phyloP scores from a whole-genome alignment of 768 basidiomycete species.

The Russula sp. region DNA sequence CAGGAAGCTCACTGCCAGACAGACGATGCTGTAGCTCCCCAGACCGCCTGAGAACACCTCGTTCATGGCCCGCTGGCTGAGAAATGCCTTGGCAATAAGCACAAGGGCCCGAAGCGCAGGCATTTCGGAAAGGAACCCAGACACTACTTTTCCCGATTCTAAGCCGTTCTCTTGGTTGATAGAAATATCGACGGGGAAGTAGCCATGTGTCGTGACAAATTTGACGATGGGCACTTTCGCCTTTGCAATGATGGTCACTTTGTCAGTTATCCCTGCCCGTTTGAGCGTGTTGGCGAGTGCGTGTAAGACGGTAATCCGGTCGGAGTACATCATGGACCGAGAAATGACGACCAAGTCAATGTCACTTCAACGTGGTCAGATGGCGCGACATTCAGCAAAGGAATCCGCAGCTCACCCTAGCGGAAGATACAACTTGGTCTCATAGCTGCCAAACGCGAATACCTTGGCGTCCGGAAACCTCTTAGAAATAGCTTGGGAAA shows the following conservation, averaged over 20 bases:
- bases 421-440: slow-evolving; percentile 91
- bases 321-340: slow-evolving; percentile 59
- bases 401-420: slow-evolving; percentile 54
- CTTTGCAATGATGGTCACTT: slow-evolving; percentile 83
- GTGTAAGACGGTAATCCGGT: slow-evolving; percentile 63
- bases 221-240: slow-evolving; percentile 97
- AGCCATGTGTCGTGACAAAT: slow-evolving; percentile 75
- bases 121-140: slow-evolving; percentile 66
- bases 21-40: slow-evolving; percentile 92
- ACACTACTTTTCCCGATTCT: slow-evolving; percentile 69
- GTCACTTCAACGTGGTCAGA: slow-evolving; percentile 47
- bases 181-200: slow-evolving; percentile 88
- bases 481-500: slow-evolving; percentile 55
- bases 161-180: slow-evolving; percentile 88
- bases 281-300: slow-evolving; percentile 74
- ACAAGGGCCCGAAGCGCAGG: slow-evolving; percentile 79
- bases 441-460: slow-evolving; percentile 85
- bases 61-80: slow-evolving; percentile 88
- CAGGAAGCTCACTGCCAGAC: slow-evolving; percentile 86
- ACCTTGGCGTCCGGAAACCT: slow-evolving; percentile 76
- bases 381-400: background rate
- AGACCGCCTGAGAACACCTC: slow-evolving; percentile 96
- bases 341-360: slow-evolving; percentile 93
- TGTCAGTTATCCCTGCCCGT: slow-evolving; percentile 62
- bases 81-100: slow-evolving; percentile 84